Base-by-base conservation (phyloP, 164 flowering plant genomes). In the Annona squamosa region DNA sequence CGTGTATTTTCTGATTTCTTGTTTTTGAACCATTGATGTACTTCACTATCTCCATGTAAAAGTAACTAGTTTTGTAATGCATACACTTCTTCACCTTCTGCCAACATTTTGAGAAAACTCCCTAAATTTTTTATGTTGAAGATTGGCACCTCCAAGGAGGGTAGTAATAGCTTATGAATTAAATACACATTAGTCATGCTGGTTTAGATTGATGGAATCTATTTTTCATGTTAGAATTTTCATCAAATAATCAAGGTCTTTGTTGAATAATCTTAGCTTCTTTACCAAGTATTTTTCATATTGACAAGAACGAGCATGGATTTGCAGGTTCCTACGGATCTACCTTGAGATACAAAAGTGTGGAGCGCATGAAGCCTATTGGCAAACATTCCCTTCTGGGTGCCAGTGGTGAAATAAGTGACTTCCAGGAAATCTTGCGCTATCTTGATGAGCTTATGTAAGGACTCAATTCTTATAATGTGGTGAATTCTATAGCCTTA, bases 381-480 rank as follows among this genome's bases (percentile, higher is more conserved):
- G 98, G 99, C 46, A 95, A 90, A 67, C 97, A 93, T 82, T 90
- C 97, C 72, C 87, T 95, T 76, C 85, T 95, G 44, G 99, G 98
- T 76, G 99, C 93, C n/a, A 93, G 98, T 80, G 99, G 99, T 66
- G 99, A 95, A 81, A 87, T 93, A 4, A 96, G 99, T 81, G 99
- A 96, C 74, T 96, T 96, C 65, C 99, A 96, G 82, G 97, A 96
- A 84, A 86, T 96, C 12, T 65, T 89, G 76, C 93, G 88, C 18
- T 79, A 87, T 78, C 97, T 96, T 63, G 97, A 96, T 84, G 96
- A 95, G 71, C 97, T 91, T 5, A 87, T 90, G 99, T 95, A 86
- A 83, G 94, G 63, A 42, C 5, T 2, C 68, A 41, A 26, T 57
- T 48, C 48, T 71, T 65, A 46, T 37, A 42, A 41, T 9, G 59